A percentile compares a stretch with the other conserved stretches of the same genome.
Evolutionary conservation across 106 monocot genomes (phyloP).

Genomic region (Dendrobium nobile): DNA sequence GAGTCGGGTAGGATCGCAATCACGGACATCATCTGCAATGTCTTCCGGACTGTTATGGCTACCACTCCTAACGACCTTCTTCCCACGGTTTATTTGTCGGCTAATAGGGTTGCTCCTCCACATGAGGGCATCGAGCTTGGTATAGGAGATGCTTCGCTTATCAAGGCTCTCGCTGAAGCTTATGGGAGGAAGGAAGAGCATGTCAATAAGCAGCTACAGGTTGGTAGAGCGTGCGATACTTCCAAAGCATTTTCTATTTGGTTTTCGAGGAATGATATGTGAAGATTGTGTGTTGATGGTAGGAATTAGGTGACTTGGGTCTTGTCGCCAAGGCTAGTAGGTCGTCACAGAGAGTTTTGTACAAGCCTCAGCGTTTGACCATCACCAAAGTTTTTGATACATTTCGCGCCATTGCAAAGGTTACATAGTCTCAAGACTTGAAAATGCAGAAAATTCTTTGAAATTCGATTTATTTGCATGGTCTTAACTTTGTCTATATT

Average conservation of each 20-base stretch:
- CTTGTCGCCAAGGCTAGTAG: slow-evolving; percentile 87
- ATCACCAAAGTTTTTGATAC: slow-evolving; percentile 76
- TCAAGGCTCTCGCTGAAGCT: slow-evolving; percentile 75
- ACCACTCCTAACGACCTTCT: slow-evolving; percentile 73
- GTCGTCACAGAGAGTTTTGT: slow-evolving; percentile 71
- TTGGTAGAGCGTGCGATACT: slow-evolving; percentile 4
- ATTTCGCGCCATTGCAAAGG: slow-evolving; percentile 89
- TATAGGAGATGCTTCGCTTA: slow-evolving; percentile 77
- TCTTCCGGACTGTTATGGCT: slow-evolving; percentile 78
- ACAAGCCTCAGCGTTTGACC: slow-evolving; percentile 74
- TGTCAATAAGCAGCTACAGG: slow-evolving; percentile 81
- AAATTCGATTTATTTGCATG: not conserved
- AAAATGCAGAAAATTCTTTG: not conserved
- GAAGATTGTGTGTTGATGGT: slow-evolving; percentile 7
- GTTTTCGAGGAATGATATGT: not conserved
- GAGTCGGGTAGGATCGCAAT: slow-evolving; percentile 77
- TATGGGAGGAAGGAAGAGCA: slow-evolving; percentile 92
- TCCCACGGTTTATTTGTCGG: slow-evolving; percentile 68
- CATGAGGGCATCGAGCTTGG: slow-evolving; percentile 95
- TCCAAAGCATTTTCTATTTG: not conserved
- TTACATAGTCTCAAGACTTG: not conserved
- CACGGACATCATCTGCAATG: slow-evolving; percentile 83
- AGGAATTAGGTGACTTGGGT: slow-evolving; percentile 94
- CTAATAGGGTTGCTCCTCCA: slow-evolving; percentile 72
- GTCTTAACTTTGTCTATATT: not conserved